Base-by-base conservation (phyloP, 192 early-diverging fungal species). In the Coemansia sp. region DNA sequence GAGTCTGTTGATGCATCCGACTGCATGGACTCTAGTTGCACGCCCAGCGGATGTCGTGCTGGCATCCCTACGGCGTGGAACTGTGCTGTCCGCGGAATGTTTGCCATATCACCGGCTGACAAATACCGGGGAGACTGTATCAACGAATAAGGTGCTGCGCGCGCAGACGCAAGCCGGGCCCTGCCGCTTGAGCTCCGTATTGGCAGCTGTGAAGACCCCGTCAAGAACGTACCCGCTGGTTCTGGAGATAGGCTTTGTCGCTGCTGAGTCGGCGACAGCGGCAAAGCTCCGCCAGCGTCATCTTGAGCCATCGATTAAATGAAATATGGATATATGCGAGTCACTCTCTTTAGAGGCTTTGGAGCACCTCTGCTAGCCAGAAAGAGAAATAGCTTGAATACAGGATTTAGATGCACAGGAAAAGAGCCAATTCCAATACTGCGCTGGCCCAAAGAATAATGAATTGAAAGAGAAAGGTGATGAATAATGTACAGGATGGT, bases 71-170 rank as follows among this genome's bases (percentile, higher is more conserved):
- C 73, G 5, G 77, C 66, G 21, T 68, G 77, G 25, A 68, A 80
- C 62, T 80, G 77, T 2, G 77, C 77, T 4, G 77, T 55, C 23
- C 77, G 67, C 14, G 77, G 73, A n/a, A 80, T 79, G 48, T 73
- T 74, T 7, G 71, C 66, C 3, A 48, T 56, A 9, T 74, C 71
- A 5, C 69, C 66, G 1, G 58, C 58, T 26, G 54, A 17, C 40
- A 63, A 26, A 28, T 64, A 61, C 52, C 53, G 61, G 28, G 56
- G 12, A 2, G 38, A 51, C 62, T 64, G 15, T 28, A 61, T 10
- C 20, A 66, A 25, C 2, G 64, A 24, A 48, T 73, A 80, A 20
- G 77, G 72, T 2, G 71, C 60, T 12, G 72, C 28, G 34, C 68
- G 55, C 1, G 65, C 24, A 8, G 67, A 59, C 24, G 56, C 40